Conservation (phyloP, 2,329 filamentous ascomycete species). For the Colletotrichum tamarilloi region DNA sequence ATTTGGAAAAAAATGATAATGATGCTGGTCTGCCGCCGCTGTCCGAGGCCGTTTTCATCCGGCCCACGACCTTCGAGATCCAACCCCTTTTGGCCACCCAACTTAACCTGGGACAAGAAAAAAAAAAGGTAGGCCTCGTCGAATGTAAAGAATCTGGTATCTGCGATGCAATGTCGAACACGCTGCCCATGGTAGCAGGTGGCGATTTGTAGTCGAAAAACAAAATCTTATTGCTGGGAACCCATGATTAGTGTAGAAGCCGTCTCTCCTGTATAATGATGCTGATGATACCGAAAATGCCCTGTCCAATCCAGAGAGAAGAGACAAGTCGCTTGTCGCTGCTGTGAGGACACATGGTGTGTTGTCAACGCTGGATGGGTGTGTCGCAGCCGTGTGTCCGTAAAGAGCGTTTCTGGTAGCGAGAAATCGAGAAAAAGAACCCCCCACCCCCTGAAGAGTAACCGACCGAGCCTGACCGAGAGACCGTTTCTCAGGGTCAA, state of each 20-base stretch:
- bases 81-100: background rate
- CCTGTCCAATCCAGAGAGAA: conserved; percentile 3
- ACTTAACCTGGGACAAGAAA: background rate
- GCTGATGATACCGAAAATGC: conserved; percentile 13
- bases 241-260: conserved; percentile 30
- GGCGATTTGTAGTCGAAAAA: conserved; percentile 18
- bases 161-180: conserved; percentile 24
- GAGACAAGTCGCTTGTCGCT: background rate
- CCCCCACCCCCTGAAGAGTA: background rate
- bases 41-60: background rate
- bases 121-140: conserved; percentile 5
- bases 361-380: conserved; percentile 2
- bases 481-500: conserved; percentile 19
- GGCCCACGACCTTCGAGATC: background rate
- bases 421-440: background rate
- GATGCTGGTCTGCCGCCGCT: conserved; percentile 8
- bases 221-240: conserved; percentile 14
- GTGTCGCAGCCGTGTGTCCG: background rate
- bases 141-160: conserved; percentile 20
- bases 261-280: conserved; percentile 14
- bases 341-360: conserved; percentile 8
- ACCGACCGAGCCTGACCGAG: conserved; percentile 23
- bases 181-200: conserved; percentile 35
- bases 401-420: background rate
- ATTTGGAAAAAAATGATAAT: background rate